phyloP scores from a whole-genome alignment of 2,329 filamentous ascomycete genomes.

The Colletotrichum liaoningense region DNA sequence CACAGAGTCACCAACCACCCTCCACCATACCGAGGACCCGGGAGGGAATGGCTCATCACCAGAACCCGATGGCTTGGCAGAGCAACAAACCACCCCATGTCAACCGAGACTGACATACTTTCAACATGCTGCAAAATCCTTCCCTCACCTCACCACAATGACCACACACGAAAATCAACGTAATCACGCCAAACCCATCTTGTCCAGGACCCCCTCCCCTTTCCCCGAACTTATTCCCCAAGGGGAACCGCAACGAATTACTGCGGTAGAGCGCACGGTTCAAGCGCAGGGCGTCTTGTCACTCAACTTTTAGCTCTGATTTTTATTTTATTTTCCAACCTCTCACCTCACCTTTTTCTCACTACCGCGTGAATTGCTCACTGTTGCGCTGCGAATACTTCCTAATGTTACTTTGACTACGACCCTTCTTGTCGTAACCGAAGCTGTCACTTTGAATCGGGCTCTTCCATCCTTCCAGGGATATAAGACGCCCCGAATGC shows the following conservation, averaged over 20 bases:
- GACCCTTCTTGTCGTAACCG: not conserved
- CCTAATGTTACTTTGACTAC: slow-evolving; percentile 19
- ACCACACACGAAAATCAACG: not conserved
- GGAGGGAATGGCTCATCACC: not conserved
- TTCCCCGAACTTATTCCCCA: not conserved
- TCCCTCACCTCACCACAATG: not conserved
- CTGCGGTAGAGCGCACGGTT: slow-evolving; percentile 11
- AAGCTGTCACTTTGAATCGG: not conserved
- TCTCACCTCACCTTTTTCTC: not conserved
- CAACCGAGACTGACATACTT: not conserved
- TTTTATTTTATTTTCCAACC: not conserved
- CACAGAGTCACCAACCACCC: not conserved
- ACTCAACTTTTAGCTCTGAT: not conserved
- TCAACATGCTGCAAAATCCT: not conserved
- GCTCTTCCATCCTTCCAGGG: not conserved
- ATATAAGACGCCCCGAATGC: slow-evolving; percentile 32
- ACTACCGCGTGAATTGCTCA: too few species aligned
- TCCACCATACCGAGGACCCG: not conserved
- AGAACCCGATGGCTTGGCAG: not conserved
- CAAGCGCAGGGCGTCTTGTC: slow-evolving; percentile 21
- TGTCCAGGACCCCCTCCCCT: not conserved
- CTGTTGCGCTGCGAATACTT: not conserved
- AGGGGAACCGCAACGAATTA: not conserved
- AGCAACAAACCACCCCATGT: slow-evolving; percentile 5
- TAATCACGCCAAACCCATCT: slow-evolving; percentile 23